Evolutionary conservation across 2,329 filamentous ascomycete genomes (phyloP), one percentile per base, ranked within the genome.

Genomic region (Fusarium scirpi): DNA sequence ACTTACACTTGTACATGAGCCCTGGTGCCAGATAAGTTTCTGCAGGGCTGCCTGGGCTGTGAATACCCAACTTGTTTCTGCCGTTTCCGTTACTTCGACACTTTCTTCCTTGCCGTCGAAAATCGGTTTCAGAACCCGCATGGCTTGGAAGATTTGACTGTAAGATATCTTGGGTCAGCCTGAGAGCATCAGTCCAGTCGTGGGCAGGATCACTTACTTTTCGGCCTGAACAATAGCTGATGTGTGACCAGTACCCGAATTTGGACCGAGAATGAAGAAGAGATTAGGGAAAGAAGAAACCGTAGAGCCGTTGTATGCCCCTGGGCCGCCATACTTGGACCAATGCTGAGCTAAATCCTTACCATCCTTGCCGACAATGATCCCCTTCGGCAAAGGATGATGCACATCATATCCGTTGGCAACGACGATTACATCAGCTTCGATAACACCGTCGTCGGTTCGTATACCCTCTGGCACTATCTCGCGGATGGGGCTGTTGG

Each of bases 201-300:
- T 25, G 24, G 24, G 24, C 24, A 25, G 24, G 7, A 7, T 25
- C 24, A 25, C 24, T 25, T 25, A 25, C 24, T 25, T 25, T 25
- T 25, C 24, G 24, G 24, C 24, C 24, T 25, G 24, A 25, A 25
- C 24, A 10, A 58, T 52, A 5, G 55, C 46, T 0, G 55, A 58
- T 2, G 55, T 58, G 22, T 58, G 55, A 6, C 55, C 55, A 22
- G 55, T 58, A 18, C 46, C 43, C 4, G 55, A 46, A 8, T 58
- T 58, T 13, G 55, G 55, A 53, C 49, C 49, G 9, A 53, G 22
- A 11, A 58, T 18, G 32, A 58, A 44, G 7, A 53, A 58, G 46
- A 53, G 44, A 18, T 58, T 58, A 3, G 46, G 56, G 0, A 58
- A 58, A 0, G 34, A 46, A 34, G 27, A 34, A 46, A 58, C 53